These are phyloP conservation scores for Dryadomyces quercivorus DNA, from an alignment of 2,329 filamentous ascomycete species.

Conservation along the genomic window DNA sequence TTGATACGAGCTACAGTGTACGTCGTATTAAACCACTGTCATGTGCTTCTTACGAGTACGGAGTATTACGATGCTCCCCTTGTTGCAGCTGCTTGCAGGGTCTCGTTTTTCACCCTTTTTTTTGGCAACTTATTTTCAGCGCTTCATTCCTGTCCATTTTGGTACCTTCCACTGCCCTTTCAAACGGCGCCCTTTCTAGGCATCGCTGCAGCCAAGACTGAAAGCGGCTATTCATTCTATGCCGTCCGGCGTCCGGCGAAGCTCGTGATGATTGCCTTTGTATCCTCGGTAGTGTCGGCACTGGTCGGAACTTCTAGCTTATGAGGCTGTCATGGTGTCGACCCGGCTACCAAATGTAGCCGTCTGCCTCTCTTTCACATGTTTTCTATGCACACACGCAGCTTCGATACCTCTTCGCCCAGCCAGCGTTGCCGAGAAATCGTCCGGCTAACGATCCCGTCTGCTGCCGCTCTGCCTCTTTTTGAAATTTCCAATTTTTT, in stretches of 20 bases:
- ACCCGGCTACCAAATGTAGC: neutral
- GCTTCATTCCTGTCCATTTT: too few relatives aligned
- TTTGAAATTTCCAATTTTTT: conserved; percentile 4
- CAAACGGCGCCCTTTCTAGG: too few relatives aligned
- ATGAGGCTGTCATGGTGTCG: neutral
- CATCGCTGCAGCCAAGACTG: too few relatives aligned
- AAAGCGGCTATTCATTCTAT: neutral
- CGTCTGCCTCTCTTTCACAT: neutral
- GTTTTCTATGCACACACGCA: neutral
- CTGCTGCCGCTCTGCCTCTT: neutral
- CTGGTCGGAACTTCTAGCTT: neutral
- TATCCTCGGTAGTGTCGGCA: conserved; percentile 1
- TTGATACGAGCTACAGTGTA: too few relatives aligned
- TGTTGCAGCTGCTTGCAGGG: too few relatives aligned
- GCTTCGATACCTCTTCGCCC: neutral
- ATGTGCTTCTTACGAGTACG: too few relatives aligned
- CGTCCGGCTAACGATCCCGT: too few relatives aligned
- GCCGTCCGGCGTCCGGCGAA: neutral
- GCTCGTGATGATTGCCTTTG: neutral
- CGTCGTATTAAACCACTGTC: too few relatives aligned
- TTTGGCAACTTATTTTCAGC: too few relatives aligned
- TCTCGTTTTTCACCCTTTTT: too few relatives aligned
- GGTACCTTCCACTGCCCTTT: too few relatives aligned
- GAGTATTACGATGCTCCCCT: too few relatives aligned
- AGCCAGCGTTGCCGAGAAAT: neutral